Conservation (phyloP, 2,329 filamentous ascomycete genomes). For the Phoma sp. region DNA sequence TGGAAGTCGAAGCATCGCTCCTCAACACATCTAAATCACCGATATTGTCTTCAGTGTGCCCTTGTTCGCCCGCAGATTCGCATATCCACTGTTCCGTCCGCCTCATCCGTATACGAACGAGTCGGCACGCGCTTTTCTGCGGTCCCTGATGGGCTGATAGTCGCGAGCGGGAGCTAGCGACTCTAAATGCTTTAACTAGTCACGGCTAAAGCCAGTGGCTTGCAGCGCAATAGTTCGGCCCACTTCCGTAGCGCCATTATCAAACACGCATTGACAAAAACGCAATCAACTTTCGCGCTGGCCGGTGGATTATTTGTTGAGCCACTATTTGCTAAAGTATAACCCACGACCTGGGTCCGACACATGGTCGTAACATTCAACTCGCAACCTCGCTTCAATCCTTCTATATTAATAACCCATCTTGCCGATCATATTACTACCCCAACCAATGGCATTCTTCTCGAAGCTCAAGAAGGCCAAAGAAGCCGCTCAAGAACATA, state of each 20-base stretch:
- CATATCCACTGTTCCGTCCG: constrained; percentile 12
- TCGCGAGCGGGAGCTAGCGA: constrained; percentile 16
- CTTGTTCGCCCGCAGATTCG: background rate
- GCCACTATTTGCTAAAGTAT: constrained; percentile 16
- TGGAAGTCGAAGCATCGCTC: background rate
- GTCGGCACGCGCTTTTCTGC: constrained; percentile 1
- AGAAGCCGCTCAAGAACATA: constrained; percentile 37
- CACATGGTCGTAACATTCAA: background rate
- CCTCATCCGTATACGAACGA: constrained; percentile 1
- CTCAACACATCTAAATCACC: constrained; percentile 2
- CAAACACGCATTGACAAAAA: constrained; percentile 20
- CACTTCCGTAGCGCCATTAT: constrained; percentile 13
- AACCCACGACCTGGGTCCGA: constrained; percentile 5
- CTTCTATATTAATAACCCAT: background rate
- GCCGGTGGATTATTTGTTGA: constrained; percentile 14
- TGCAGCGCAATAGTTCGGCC: constrained; percentile 20
- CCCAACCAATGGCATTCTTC: constrained; percentile 40
- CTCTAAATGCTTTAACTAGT: constrained; percentile 10
- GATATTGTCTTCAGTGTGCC: background rate
- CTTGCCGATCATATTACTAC: background rate
- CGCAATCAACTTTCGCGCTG: constrained; percentile 15
- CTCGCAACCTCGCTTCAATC: background rate
- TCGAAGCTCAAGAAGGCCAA: constrained; percentile 42
- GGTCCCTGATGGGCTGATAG: constrained; percentile 18
- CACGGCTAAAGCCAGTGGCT: constrained; percentile 16